These are phyloP conservation scores for Biscogniauxia marginata DNA, from an alignment of 2,329 filamentous ascomycete species.

Conservation along the genomic window DNA sequence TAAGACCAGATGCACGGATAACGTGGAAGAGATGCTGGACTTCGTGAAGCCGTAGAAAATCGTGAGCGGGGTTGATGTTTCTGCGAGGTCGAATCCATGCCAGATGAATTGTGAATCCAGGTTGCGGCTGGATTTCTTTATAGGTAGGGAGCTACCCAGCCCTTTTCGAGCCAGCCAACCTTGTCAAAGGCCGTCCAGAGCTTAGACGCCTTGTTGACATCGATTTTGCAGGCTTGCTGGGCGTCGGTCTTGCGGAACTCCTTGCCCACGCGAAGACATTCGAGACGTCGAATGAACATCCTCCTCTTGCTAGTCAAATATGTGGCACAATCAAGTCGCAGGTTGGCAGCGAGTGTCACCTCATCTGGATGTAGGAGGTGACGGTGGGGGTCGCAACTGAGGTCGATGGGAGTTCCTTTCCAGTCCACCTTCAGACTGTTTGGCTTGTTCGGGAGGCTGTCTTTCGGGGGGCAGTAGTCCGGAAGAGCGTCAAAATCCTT, in stretches of 20 bases:
- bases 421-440: slow-evolving; percentile 82
- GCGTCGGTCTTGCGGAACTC: slow-evolving; percentile 94
- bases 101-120: slow-evolving; percentile 15
- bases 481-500: slow-evolving; percentile 72
- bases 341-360: slow-evolving; percentile 69
- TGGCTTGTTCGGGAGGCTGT: slow-evolving; percentile 62
- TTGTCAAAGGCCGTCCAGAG: slow-evolving; percentile 87
- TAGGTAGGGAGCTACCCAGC: slow-evolving; percentile 41
- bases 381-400: slow-evolving; percentile 68
- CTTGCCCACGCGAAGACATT: slow-evolving; percentile 66
- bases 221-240: slow-evolving; percentile 95
- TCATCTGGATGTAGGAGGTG: slow-evolving; percentile 77
- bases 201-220: slow-evolving; percentile 95
- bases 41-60: background rate
- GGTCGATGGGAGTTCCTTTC: slow-evolving; percentile 78
- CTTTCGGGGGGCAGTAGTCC: slow-evolving; percentile 69
- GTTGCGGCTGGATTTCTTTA: slow-evolving; percentile 18
- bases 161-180: slow-evolving; percentile 74
- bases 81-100: slow-evolving; percentile 16
- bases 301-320: slow-evolving; percentile 92
- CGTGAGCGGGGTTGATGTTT: background rate
- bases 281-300: slow-evolving; percentile 77
- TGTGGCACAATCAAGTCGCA: slow-evolving; percentile 81
- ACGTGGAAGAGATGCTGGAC: slow-evolving; percentile 6
- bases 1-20: slow-evolving; percentile 8